Evolutionary conservation across 352 stramenopile genomes (phyloP).

Genomic region (Phytophthora melonis): DNA sequence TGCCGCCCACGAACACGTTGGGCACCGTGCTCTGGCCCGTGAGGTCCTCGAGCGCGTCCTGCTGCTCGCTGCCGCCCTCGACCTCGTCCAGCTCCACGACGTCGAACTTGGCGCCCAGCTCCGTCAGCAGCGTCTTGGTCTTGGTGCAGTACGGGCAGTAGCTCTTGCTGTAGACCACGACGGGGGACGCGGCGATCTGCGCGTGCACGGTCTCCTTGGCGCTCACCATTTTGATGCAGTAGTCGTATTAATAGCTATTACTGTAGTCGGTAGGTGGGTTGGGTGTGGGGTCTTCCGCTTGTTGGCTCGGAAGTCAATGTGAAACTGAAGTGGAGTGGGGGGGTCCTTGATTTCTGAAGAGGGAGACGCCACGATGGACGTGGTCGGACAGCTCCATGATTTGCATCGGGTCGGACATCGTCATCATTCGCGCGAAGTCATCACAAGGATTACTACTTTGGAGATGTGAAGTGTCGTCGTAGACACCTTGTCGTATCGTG

Average conservation of each 20-base stretch:
- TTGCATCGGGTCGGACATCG: not conserved
- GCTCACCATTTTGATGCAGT: slow-evolving; percentile 47
- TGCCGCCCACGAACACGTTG: slow-evolving; percentile 97
- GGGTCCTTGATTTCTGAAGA: not conserved
- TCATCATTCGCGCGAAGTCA: not conserved
- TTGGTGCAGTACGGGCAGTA: slow-evolving; percentile 95
- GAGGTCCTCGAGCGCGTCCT: slow-evolving; percentile 61
- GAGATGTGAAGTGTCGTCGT: no score
- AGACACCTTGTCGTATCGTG: not conserved
- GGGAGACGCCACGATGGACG: no score
- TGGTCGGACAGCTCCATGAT: no score
- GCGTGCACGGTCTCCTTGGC: slow-evolving; percentile 61
- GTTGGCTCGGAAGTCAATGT: not conserved
- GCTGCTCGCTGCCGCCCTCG: slow-evolving; percentile 51
- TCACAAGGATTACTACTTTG: not conserved
- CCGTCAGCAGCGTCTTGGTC: slow-evolving; percentile 64
- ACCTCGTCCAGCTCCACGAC: slow-evolving; percentile 69
- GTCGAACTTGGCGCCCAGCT: slow-evolving; percentile 56
- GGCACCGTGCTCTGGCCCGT: slow-evolving; percentile 94
- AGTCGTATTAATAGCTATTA: no score
- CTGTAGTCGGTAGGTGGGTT: no score
- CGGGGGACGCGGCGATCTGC: slow-evolving; percentile 48
- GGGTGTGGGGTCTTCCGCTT: not conserved
- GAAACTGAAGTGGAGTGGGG: not conserved
- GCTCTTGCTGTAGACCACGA: slow-evolving; percentile 92